phyloP scores from a whole-genome alignment of 352 stramenopile genomes.

The Globisporangium paroecandrum region DNA sequence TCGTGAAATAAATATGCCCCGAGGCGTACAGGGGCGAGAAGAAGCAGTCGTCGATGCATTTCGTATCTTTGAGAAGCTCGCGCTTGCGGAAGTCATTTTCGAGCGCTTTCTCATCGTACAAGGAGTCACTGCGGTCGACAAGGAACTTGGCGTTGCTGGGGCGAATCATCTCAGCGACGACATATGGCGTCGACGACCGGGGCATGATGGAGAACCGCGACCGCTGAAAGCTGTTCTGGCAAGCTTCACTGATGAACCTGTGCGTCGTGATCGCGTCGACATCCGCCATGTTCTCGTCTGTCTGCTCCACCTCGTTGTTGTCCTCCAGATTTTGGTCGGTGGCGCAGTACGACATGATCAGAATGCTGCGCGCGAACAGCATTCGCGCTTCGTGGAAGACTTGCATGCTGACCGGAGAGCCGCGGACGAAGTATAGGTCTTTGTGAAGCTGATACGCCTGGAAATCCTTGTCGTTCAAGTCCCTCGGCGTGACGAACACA shows the following conservation, averaged over 20 bases:
- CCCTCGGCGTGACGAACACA: conserved; percentile 55
- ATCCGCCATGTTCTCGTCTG: conserved; percentile 74
- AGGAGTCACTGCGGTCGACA: conserved; percentile 39
- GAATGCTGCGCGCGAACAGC: conserved; percentile 53
- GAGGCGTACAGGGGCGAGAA: conserved; percentile 57
- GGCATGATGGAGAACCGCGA: conserved; percentile 6
- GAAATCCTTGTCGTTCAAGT: conserved; percentile 48
- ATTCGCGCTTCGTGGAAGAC: conserved; percentile 57
- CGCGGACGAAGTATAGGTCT: conserved; percentile 65
- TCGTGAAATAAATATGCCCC: conserved; percentile 70
- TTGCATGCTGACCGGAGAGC: conserved; percentile 59
- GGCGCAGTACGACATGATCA: conserved; percentile 69
- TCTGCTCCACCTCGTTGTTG: conserved; percentile 29
- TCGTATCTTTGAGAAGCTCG: conserved; percentile 55
- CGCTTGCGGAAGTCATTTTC: conserved; percentile 33
- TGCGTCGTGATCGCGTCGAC: conserved; percentile 77
- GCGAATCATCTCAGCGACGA: conserved; percentile 70
- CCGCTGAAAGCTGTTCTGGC: conserved; percentile 29
- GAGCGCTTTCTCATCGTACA: conserved; percentile 37
- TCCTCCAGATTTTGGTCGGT: conserved; percentile 19
- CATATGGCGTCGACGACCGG: conserved; percentile 30
- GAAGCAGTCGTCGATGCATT: conserved; percentile 51
- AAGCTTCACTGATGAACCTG: conserved; percentile 70
- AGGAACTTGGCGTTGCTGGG: conserved; percentile 76
- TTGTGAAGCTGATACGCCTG: conserved; percentile 39